Evolutionary conservation across 2,329 filamentous ascomycete species (phyloP).

Genomic region (Sarocladium brachiariae): DNA sequence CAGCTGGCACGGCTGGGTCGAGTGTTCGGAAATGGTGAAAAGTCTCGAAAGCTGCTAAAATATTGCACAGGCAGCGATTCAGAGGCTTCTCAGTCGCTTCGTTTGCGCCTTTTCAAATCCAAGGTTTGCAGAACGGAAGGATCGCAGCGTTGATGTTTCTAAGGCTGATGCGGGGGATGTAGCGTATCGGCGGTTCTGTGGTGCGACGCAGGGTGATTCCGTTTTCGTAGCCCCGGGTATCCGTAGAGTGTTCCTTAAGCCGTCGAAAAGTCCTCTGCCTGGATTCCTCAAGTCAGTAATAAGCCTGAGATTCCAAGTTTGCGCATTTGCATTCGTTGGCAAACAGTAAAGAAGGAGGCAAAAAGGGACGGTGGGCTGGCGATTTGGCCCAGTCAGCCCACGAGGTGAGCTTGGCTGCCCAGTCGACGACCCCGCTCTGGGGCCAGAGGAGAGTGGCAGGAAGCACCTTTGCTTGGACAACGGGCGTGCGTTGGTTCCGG

Average conservation of each 20-base stretch:
- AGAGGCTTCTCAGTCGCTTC: not conserved
- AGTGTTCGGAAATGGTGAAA: not conserved
- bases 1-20: not conserved
- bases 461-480: not conserved
- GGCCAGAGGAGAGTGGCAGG: not conserved
- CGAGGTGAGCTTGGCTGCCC: not conserved
- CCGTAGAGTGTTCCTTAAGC: not conserved
- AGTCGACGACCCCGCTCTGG: slow-evolving; percentile 7
- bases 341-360: not conserved
- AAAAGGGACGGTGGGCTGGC: not conserved
- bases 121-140: not conserved
- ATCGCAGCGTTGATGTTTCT: not conserved
- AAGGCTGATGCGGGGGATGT: slow-evolving; percentile 1
- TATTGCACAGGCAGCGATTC: not conserved
- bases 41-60: not conserved
- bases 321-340: not conserved
- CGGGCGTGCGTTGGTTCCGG: too few species aligned
- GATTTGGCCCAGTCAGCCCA: slow-evolving; percentile 8
- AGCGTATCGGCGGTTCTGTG: too few species aligned
- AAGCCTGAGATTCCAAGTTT: not conserved
- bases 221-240: not conserved
- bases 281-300: not conserved
- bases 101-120: too few species aligned
- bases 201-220: not conserved
- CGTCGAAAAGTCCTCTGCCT: not conserved